These are phyloP conservation scores for Oryza rufipogon DNA, from an alignment of 176 grass and related monocot species.

Conservation along the genomic window DNA sequence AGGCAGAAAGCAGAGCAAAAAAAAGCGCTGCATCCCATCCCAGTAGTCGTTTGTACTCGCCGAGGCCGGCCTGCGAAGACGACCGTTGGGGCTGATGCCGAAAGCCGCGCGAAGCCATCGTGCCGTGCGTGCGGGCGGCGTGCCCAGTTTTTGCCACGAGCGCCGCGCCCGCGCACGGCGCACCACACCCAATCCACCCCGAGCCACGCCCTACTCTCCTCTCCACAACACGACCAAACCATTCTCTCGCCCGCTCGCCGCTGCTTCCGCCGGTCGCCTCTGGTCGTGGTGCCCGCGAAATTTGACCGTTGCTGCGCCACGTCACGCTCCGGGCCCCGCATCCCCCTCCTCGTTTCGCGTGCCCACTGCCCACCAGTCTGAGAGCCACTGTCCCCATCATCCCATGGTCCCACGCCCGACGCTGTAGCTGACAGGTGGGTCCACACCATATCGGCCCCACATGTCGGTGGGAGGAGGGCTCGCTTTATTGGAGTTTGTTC, in stretches of 20 bases:
- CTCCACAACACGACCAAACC: too few relatives aligned
- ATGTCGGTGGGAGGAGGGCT: not conserved
- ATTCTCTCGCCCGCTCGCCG: too few relatives aligned
- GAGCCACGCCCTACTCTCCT: too few relatives aligned
- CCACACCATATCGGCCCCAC: rapidly evolving
- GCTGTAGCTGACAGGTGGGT: constrained; percentile 13
- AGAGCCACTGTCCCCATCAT: not conserved
- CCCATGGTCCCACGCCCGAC: too few relatives aligned
- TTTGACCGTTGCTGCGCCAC: constrained; percentile 66
- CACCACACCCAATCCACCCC: not conserved
- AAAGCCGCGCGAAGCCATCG: not conserved
- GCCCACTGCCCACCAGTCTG: constrained; percentile 13
- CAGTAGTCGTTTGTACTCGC: not conserved
- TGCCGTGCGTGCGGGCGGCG: not conserved
- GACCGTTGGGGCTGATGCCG: not conserved
- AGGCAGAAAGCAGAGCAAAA: not conserved
- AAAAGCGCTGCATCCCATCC: not conserved
- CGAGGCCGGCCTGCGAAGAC: not conserved
- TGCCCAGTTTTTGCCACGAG: not conserved
- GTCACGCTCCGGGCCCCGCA: not conserved
- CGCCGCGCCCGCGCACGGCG: not conserved
- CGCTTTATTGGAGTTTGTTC: constrained; percentile 1
- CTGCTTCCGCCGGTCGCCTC: too few relatives aligned
- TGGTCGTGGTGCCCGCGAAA: constrained; percentile 5
- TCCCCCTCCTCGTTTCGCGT: constrained; percentile 7